Base-by-base conservation (phyloP, 108 stramenopile genomes). In the Craspedostauros australis region DNA sequence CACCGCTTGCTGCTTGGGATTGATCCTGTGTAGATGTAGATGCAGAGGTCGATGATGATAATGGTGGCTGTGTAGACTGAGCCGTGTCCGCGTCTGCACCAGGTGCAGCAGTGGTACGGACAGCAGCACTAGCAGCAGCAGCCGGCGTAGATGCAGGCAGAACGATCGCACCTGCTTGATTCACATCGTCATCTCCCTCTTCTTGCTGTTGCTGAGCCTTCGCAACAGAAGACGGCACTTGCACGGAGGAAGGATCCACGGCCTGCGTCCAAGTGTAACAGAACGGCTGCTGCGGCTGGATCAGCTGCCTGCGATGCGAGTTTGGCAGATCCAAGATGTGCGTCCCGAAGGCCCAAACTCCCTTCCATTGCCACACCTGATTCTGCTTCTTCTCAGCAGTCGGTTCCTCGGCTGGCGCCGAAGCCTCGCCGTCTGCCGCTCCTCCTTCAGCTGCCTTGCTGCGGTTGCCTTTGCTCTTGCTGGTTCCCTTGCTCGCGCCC, bases 311-410 rank as follows among this genome's bases (percentile, higher is more conserved):
- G 22, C 52, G 22, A 11, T 20, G 32, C 25, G 28, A 16, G 36
- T 11, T 29, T 40, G 14, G 53, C 40, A 8, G 45, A 39, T 30
- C 55, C 45, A 19, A 67, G 54, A 15, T 60, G 48, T 31, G 39
- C 33, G 43, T 54, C 11, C 83, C 83, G 57, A 84, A 84, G 5
- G 79, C 76, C 83, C 83, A 84, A 0, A 72, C 60, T 29, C 83
- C 83, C 16, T 57, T 75, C 79, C 79, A 84, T 38, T 62, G 54
- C 83, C 83, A 84, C 42, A 57, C 41, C 18, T 57, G 49, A 38
- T 25, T 27, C 4, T 64, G 16, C 11, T 33, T 33, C 11, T n/a
- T 45, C 6, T 27, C 27, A 24, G 24, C 20, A 2, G 15, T 30
- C 1, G 48, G 16, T 3, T 49, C n/a, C n/a, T n/a, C n/a, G n/a